phyloP scores from a whole-genome alignment of 768 basidiomycete genomes.

The Pisolithus marmoratus region DNA sequence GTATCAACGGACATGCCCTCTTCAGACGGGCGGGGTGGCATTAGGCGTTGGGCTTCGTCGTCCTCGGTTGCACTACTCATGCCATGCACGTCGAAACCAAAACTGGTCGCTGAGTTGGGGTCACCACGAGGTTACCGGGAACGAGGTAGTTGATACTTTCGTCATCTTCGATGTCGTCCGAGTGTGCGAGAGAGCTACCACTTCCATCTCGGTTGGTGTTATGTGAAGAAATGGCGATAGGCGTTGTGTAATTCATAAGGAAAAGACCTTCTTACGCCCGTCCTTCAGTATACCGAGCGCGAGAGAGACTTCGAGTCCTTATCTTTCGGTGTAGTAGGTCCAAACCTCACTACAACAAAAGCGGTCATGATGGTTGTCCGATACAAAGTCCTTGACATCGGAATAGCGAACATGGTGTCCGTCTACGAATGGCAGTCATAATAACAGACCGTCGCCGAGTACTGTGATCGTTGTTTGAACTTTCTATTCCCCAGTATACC shows the following conservation, averaged over 20 bases:
- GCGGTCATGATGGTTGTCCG: no score
- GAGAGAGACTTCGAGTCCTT: no score
- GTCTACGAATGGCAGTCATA: no score
- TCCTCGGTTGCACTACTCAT: slow-evolving; percentile 38
- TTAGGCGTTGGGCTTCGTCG: slow-evolving; percentile 35
- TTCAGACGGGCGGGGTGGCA: slow-evolving; percentile 23
- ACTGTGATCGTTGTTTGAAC: no score
- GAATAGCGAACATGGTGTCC: no score
- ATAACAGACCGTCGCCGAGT: no score
- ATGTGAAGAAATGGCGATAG: slow-evolving; percentile 22
- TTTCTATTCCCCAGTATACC: no score
- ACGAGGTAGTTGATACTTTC: slow-evolving; percentile 11
- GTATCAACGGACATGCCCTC: slow-evolving; percentile 20
- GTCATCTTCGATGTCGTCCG: slow-evolving; percentile 21
- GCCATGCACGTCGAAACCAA: slow-evolving; percentile 32
- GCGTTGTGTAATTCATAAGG: slow-evolving; percentile 61
- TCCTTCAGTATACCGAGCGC: slow-evolving; percentile 66
- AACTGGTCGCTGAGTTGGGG: slow-evolving; percentile 17
- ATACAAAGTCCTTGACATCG: no score
- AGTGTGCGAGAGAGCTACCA: neutral
- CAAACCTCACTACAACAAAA: no score
- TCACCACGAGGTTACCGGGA: slow-evolving; percentile 10
- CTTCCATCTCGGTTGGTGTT: neutral
- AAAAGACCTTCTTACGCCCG: slow-evolving; percentile 75
- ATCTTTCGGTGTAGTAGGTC: no score